Conservation (phyloP, 345 rosid genomes). For the Populus tremula region DNA sequence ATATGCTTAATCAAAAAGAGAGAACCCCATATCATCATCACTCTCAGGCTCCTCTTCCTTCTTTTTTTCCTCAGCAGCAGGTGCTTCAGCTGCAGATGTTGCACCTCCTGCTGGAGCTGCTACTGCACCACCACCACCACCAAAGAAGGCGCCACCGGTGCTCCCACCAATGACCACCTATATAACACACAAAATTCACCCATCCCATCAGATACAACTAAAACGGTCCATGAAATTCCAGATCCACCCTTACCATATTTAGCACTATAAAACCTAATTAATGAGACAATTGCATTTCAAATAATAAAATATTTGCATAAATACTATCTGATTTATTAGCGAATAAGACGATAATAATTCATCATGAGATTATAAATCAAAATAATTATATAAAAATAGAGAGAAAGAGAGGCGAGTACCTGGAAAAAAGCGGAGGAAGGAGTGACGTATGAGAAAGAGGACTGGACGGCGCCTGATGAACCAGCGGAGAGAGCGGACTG, state of each 20-base stretch:
- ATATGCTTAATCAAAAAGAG: constrained; percentile 15
- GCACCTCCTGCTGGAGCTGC: constrained; percentile 15
- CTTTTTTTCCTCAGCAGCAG: constrained; percentile 23
- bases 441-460: constrained; percentile 66
- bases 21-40: constrained; percentile 24
- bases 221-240: neutral
- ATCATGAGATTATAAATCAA: neutral
- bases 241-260: neutral
- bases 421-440: constrained; percentile 81
- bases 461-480: constrained; percentile 73
- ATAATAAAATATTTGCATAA: neutral
- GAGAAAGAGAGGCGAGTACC: constrained; percentile 28
- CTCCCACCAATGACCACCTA: constrained; percentile 27
- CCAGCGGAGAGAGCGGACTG: constrained; percentile 55
- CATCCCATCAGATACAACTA: neutral
- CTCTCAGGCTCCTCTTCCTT: constrained; percentile 20
- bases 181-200: neutral
- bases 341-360: neutral
- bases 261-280: neutral
- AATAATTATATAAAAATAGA: neutral
- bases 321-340: neutral
- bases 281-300: neutral
- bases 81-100: constrained; percentile 11
- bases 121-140: constrained; percentile 13
- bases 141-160: constrained; percentile 14